Conservation (phyloP, 768 basidiomycete species). For the Podaxis carcinomalis region DNA sequence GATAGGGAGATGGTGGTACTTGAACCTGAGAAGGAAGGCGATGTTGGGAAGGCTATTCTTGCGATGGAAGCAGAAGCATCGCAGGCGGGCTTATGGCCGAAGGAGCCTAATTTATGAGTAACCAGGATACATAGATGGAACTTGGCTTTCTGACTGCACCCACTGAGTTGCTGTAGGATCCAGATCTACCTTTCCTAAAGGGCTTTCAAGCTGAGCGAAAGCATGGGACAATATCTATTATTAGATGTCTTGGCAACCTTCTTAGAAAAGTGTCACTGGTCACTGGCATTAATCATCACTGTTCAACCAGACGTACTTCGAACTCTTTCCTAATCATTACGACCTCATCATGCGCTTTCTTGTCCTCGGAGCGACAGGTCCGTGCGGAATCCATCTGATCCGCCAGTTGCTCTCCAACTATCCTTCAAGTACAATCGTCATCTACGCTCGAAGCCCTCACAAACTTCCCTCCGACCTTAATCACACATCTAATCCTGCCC, state of each 20-base stretch:
- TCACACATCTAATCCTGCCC: constrained; percentile 28
- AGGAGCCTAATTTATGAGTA: constrained; percentile 17
- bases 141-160: not conserved
- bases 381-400: constrained; percentile 52
- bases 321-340: not conserved
- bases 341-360: constrained; percentile 41
- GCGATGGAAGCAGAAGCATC: constrained; percentile 42
- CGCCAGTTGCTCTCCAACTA: constrained; percentile 45
- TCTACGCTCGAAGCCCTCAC: constrained; percentile 61
- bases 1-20: constrained; percentile 45
- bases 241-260: not conserved
- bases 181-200: not conserved
- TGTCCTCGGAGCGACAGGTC: constrained; percentile 69
- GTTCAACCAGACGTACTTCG: not conserved
- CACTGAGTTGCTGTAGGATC: not conserved
- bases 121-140: not conserved
- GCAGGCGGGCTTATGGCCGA: constrained; percentile 37
- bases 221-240: not conserved
- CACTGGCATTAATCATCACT: not conserved
- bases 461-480: constrained; percentile 54
- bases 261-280: too few relatives aligned
- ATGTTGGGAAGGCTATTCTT: constrained; percentile 43
- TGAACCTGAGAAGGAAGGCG: constrained; percentile 36
- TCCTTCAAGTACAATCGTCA: constrained; percentile 38
- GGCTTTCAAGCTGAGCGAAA: not conserved